Evolutionary conservation across 352 stramenopile species (phyloP).

Genomic region (Globisporangium solare): DNA sequence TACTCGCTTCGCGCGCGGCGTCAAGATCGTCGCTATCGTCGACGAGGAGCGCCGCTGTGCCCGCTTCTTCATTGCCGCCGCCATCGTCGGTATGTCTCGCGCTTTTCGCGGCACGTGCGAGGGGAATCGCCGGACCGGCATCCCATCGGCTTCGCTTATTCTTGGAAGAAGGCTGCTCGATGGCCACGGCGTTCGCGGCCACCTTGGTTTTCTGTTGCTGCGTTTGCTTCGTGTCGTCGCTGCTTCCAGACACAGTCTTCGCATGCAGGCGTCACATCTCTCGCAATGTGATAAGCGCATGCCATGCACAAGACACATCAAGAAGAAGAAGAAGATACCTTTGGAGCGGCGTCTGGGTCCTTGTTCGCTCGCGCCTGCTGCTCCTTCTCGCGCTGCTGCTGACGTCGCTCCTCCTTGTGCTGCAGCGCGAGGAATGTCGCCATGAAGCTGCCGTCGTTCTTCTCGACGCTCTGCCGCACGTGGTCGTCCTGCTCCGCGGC

Average conservation of each 20-base stretch:
- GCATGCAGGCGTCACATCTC: constrained; percentile 4
- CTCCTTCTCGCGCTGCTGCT: constrained; percentile 5
- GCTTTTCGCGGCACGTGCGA: no score
- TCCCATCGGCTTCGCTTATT: constrained; percentile 19
- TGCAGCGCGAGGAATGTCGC: constrained; percentile 19
- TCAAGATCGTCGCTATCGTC: not conserved
- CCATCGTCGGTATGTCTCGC: not conserved
- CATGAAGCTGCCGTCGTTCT: constrained; percentile 22
- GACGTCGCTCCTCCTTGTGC: constrained; percentile 14
- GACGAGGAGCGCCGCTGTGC: not conserved
- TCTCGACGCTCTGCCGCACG: constrained; percentile 15
- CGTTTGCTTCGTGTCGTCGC: not conserved
- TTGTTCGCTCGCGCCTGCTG: not conserved
- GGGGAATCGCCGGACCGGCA: not conserved
- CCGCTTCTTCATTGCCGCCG: not conserved
- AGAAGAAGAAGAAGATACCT: not conserved
- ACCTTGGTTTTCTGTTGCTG: not conserved
- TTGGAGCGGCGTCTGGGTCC: no score
- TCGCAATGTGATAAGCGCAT: not conserved
- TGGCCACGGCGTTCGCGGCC: not conserved
- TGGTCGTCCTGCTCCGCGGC: constrained; percentile 11
- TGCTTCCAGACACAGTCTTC: constrained; percentile 6
- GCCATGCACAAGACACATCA: no score
- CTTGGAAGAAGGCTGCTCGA: not conserved
- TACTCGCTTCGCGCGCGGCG: not conserved